Percentiles rank a stretch among this genome's conserved stretches.
Conservation (phyloP, 257 asterid genomes). For the Gentiana straminea region DNA sequence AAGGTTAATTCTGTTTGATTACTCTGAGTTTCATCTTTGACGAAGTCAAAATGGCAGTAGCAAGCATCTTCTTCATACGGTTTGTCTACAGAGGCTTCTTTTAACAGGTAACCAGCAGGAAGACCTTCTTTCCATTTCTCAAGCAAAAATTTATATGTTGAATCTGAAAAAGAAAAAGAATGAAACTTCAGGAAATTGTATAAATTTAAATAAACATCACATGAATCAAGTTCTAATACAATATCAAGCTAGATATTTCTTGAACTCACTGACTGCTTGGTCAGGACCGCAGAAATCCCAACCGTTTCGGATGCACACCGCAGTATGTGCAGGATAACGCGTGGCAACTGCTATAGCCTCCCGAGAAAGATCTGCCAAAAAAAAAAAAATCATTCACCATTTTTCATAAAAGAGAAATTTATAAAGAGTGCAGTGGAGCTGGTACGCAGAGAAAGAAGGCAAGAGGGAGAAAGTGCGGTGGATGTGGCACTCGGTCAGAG, state of each 20-base stretch:
- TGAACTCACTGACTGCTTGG: slow-evolving; percentile 64
- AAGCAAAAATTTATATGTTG: slow-evolving; percentile 80
- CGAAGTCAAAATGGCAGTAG: slow-evolving; percentile 80
- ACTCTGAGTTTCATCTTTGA: slow-evolving; percentile 42
- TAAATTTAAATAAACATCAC: slow-evolving; percentile 3
- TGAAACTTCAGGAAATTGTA: background rate
- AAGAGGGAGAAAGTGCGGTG: too few species aligned
- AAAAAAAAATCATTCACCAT: background rate
- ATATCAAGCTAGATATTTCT: background rate
- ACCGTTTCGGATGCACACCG: slow-evolving; percentile 83
- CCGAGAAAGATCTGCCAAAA: slow-evolving; percentile 66
- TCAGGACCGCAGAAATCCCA: slow-evolving; percentile 97
- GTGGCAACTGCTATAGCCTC: slow-evolving; percentile 71
- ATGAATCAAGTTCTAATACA: slow-evolving; percentile 6
- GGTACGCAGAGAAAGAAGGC: too few species aligned
- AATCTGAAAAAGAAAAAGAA: slow-evolving; percentile 44
- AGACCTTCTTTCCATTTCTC: slow-evolving; percentile 93
- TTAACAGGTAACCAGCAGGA: slow-evolving; percentile 74
- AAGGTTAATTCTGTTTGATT: slow-evolving; percentile 36
- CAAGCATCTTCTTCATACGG: slow-evolving; percentile 97
- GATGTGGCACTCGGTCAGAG: too few species aligned
- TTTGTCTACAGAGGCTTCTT: slow-evolving; percentile 55
- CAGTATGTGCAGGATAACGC: slow-evolving; percentile 86
- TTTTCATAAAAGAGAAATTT: too few species aligned
- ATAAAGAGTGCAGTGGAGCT: too few species aligned